A percentile compares a stretch with the other conserved stretches of the same genome.
These are phyloP conservation scores for Akanthomyces uredinophilus DNA, from an alignment of 2,329 filamentous ascomycete genomes.

Conservation along the genomic window DNA sequence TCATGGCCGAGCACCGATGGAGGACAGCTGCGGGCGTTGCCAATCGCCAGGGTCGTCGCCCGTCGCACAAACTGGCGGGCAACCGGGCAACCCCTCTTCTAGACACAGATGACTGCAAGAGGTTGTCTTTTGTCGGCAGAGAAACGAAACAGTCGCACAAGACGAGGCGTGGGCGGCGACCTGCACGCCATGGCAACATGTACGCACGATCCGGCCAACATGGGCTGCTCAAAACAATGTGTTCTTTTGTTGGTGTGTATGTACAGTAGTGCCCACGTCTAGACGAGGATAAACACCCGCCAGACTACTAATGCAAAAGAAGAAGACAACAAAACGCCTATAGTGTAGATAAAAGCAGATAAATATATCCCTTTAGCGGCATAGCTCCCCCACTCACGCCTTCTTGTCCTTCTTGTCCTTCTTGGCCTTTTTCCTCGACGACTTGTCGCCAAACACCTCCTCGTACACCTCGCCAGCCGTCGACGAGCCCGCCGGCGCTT, in stretches of 20 bases:
- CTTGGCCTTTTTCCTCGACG: conserved; percentile 51
- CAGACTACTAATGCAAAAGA: neutral
- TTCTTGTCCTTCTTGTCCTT: conserved; percentile 30
- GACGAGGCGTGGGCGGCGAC: neutral
- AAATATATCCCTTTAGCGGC: neutral
- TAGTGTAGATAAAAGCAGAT: neutral
- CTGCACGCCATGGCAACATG: neutral
- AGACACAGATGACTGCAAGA: neutral
- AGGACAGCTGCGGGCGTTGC: neutral
- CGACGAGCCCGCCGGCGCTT: conserved; percentile 46
- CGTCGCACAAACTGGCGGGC: neutral
- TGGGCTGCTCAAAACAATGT: neutral
- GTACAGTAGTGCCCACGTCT: neutral
- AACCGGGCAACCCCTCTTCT: neutral
- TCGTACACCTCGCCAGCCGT: conserved; percentile 60
- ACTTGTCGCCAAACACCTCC: conserved; percentile 50
- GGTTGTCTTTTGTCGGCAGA: neutral
- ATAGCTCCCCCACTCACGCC: neutral
- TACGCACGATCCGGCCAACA: neutral
- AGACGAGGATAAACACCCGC: neutral
- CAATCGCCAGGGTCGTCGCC: neutral
- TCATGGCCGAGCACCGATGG: too few relatives aligned
- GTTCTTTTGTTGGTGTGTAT: neutral
- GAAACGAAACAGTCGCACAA: conserved; percentile 3
- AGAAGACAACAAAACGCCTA: neutral